phyloP scores from a whole-genome alignment of 768 basidiomycete species.

The Boletus tylopilopsis region DNA sequence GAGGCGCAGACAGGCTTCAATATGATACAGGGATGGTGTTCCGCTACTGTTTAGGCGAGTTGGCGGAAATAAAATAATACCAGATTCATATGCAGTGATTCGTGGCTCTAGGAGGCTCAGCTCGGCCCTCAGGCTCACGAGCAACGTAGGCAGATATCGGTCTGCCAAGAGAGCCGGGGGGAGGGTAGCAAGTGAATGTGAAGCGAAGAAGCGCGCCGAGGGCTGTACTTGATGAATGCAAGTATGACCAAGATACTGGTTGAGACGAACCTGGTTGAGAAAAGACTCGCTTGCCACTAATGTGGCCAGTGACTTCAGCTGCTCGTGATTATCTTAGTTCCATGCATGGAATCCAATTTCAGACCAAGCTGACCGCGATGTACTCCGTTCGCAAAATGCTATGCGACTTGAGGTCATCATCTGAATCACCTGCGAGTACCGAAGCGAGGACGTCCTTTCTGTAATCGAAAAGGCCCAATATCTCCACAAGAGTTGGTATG shows the following conservation, averaged over 20 bases:
- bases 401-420: conserved; percentile 44
- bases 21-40: conserved; percentile 40
- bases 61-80: conserved; percentile 37
- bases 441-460: conserved; percentile 50
- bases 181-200: conserved; percentile 46
- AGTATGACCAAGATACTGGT: neutral
- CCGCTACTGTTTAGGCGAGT: conserved; percentile 14
- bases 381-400: conserved; percentile 60
- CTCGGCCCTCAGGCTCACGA: conserved; percentile 34
- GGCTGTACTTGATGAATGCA: conserved; percentile 34
- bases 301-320: conserved; percentile 36
- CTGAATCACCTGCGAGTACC: conserved; percentile 31
- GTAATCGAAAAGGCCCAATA: conserved; percentile 34
- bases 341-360: neutral
- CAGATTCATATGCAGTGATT: conserved; percentile 37
- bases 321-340: conserved; percentile 8
- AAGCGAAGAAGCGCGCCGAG: conserved; percentile 52
- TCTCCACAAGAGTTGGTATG: conserved; percentile 40
- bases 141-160: conserved; percentile 28
- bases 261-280: conserved; percentile 16
- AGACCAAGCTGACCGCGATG: conserved; percentile 40
- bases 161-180: conserved; percentile 41
- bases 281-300: conserved; percentile 34
- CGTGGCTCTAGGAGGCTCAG: conserved; percentile 38
- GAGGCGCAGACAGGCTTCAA: conserved; percentile 54